A percentile compares a stretch with the other conserved stretches of the same genome.
phyloP scores from a whole-genome alignment of 2,329 filamentous ascomycete genomes.

The Aspergillus neoniger region DNA sequence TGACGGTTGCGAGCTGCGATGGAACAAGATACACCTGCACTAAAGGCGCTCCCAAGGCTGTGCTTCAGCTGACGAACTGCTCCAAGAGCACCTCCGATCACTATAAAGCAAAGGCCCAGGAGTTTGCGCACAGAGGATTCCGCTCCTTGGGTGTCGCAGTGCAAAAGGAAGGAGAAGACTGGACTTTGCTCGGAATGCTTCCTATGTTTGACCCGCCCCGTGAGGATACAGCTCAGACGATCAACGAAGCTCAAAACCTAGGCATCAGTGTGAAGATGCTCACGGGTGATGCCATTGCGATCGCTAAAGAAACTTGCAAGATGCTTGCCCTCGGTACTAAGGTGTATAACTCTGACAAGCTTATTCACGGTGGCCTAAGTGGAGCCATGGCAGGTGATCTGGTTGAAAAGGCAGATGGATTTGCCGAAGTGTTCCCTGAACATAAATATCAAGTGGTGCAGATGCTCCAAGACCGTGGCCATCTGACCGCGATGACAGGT shows the following conservation, averaged over 20 bases:
- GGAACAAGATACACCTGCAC: slow-evolving; percentile 71
- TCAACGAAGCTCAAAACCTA: slow-evolving; percentile 72
- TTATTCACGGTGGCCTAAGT: slow-evolving; percentile 73
- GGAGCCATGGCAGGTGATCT: slow-evolving; percentile 74
- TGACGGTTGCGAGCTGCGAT: slow-evolving; percentile 67
- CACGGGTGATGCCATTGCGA: slow-evolving; percentile 77
- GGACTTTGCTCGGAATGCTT: slow-evolving; percentile 73
- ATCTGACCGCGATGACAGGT: slow-evolving; percentile 73
- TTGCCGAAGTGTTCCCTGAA: slow-evolving; percentile 73
- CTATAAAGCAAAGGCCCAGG: slow-evolving; percentile 71
- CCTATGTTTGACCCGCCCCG: slow-evolving; percentile 81
- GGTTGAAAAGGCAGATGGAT: slow-evolving; percentile 72
- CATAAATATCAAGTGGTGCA: slow-evolving; percentile 76
- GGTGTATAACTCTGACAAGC: slow-evolving; percentile 77
- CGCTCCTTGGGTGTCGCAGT: slow-evolving; percentile 76
- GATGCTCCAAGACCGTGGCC: slow-evolving; percentile 72
- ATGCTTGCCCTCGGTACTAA: slow-evolving; percentile 77
- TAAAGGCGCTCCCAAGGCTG: slow-evolving; percentile 76
- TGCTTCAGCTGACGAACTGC: slow-evolving; percentile 69
- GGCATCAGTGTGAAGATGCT: slow-evolving; percentile 80
- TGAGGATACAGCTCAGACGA: slow-evolving; percentile 77
- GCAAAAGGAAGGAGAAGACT: slow-evolving; percentile 72
- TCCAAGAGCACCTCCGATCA: slow-evolving; percentile 63
- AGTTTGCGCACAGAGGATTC: slow-evolving; percentile 78
- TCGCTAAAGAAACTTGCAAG: slow-evolving; percentile 80